phyloP scores from a whole-genome alignment of 2,329 filamentous ascomycete species.

The Madurella fahalii region DNA sequence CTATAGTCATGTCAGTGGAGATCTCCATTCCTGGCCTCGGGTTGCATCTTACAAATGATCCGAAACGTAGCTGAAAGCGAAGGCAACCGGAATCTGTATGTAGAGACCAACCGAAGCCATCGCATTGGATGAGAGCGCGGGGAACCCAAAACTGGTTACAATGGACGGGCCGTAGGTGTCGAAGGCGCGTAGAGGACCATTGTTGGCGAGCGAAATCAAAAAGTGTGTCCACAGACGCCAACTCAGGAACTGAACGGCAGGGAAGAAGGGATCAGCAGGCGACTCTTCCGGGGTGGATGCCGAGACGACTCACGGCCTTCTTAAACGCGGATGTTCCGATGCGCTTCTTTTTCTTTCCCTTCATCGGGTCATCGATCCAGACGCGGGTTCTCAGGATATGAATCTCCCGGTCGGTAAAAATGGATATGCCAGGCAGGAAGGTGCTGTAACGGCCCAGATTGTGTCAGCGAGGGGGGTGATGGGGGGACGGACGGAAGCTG shows the following conservation, averaged over 20 bases:
- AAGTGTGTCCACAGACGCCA: conserved; percentile 52
- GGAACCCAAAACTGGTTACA: conserved; percentile 50
- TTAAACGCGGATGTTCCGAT: conserved; percentile 22
- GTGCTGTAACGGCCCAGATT: too few species aligned
- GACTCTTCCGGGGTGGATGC: too few species aligned
- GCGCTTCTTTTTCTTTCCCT: conserved; percentile 24
- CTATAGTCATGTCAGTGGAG: too few species aligned
- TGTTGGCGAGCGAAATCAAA: conserved; percentile 46
- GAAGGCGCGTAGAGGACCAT: conserved; percentile 44
- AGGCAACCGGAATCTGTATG: too few species aligned
- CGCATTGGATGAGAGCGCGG: conserved; percentile 46
- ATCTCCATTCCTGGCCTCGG: too few species aligned
- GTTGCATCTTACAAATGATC: too few species aligned
- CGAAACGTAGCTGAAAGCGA: too few species aligned
- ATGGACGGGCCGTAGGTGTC: conserved; percentile 53
- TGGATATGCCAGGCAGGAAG: too few species aligned
- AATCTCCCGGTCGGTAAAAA: conserved; percentile 35
- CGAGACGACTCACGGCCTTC: too few species aligned
- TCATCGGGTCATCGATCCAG: conserved; percentile 34
- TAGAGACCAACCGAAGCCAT: conserved; percentile 53
- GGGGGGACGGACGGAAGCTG: too few species aligned
- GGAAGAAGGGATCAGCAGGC: too few species aligned
- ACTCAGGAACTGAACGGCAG: conserved; percentile 45
- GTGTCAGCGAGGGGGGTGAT: too few species aligned
- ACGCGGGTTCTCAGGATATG: conserved; percentile 34